Evolutionary conservation across 2,329 filamentous ascomycete genomes (phyloP).

Genomic region (Nothophaeocryptopus gaeumannii): DNA sequence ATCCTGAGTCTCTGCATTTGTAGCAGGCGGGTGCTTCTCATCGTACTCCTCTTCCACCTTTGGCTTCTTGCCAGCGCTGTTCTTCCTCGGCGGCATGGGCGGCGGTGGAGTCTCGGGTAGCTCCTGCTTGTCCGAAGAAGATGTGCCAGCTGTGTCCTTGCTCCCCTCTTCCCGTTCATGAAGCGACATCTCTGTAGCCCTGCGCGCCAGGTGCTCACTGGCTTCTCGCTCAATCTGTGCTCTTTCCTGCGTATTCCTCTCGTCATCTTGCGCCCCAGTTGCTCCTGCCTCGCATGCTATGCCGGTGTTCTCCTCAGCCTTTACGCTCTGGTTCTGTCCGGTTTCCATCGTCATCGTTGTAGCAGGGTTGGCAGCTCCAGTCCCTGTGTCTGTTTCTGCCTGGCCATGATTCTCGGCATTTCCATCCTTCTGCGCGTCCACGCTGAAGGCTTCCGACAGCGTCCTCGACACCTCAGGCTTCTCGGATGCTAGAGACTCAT

Average conservation of each 20-base stretch:
- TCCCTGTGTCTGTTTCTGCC: background rate
- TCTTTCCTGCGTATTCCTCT: constrained; percentile 14
- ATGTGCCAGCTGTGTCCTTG: background rate
- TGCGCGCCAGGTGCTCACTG: constrained; percentile 31
- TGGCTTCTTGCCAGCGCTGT: constrained; percentile 18
- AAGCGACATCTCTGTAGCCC: constrained; percentile 29
- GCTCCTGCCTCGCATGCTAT: background rate
- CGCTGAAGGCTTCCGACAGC: constrained; percentile 15
- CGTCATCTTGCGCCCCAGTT: constrained; percentile 3
- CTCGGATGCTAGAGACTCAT: constrained; percentile 18
- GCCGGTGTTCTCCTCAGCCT: constrained; percentile 1
- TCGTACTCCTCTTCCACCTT: constrained; percentile 25
- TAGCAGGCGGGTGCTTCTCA: constrained; percentile 29
- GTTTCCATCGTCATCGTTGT: constrained; percentile 4
- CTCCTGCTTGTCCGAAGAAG: constrained; percentile 16
- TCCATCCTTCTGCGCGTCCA: constrained; percentile 2
- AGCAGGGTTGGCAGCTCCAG: constrained; percentile 2
- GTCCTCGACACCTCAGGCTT: constrained; percentile 13
- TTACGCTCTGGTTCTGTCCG: background rate
- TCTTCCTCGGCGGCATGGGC: constrained; percentile 33
- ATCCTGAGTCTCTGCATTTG: constrained; percentile 23
- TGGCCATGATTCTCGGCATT: background rate
- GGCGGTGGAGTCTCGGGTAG: constrained; percentile 30
- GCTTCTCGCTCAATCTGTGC: constrained; percentile 30
- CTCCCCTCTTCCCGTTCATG: constrained; percentile 5